Evolutionary conservation across 805 yeast genomes (phyloP).

Genomic region (Yarrowia porcina): DNA sequence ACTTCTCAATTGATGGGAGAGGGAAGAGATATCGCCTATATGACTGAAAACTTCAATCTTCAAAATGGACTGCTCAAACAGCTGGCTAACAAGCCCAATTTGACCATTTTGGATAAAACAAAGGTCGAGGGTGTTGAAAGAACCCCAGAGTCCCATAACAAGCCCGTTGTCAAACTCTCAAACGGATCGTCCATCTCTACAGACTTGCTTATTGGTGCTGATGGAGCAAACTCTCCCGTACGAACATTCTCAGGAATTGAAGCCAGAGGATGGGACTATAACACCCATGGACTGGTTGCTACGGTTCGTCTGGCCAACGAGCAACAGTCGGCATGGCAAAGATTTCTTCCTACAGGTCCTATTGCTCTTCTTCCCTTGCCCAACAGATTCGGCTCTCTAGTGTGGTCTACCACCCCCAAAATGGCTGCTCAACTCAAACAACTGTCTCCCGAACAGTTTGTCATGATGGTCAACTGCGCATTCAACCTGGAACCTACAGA

Average conservation of each 20-base stretch:
- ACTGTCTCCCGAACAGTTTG: conserved; percentile 59
- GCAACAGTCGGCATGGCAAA: conserved; percentile 84
- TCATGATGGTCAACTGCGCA: conserved; percentile 77
- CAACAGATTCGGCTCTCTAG: conserved; percentile 80
- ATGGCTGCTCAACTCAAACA: conserved; percentile 60
- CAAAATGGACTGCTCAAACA: conserved; percentile 67
- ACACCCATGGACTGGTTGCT: conserved; percentile 89
- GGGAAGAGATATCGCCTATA: conserved; percentile 55
- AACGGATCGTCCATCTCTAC: conserved; percentile 64
- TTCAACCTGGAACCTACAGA: conserved; percentile 76
- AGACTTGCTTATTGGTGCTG: conserved; percentile 87
- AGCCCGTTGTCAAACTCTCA: conserved; percentile 74
- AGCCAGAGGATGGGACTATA: conserved; percentile 89
- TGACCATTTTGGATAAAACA: conserved; percentile 35
- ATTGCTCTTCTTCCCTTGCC: conserved; percentile 88
- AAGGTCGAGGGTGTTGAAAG: conserved; percentile 51
- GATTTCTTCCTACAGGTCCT: conserved; percentile 90
- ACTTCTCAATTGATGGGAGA: conserved; percentile 40
- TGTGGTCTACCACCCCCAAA: conserved; percentile 86
- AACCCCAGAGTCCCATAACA: conserved; percentile 36
- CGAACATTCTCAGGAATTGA: conserved; percentile 75
- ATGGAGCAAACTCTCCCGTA: conserved; percentile 93
- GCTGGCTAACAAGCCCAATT: conserved; percentile 44
- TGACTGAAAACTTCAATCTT: conserved; percentile 84
- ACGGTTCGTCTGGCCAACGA: conserved; percentile 73